Conservation (phyloP, 2,329 filamentous ascomycete species). For the Beauveria sp. region DNA sequence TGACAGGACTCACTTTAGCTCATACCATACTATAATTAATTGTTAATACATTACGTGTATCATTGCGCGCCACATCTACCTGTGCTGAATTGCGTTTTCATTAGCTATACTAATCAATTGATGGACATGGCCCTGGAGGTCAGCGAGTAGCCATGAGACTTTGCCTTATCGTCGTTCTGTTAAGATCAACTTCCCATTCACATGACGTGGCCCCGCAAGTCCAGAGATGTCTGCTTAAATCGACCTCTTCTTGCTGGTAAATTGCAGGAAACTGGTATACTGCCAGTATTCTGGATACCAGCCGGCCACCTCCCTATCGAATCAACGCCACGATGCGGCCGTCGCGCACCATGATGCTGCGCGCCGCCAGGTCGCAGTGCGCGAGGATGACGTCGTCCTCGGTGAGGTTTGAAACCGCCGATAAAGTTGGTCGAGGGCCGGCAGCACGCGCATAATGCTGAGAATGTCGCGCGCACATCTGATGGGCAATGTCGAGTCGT, state of each 20-base stretch:
- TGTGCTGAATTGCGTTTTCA: neutral
- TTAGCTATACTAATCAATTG: too few species aligned
- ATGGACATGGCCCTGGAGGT: too few species aligned
- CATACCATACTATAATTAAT: neutral
- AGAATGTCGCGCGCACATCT: neutral
- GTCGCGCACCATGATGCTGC: slow-evolving; percentile 32
- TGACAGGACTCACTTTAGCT: neutral
- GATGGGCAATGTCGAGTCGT: neutral
- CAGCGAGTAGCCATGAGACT: too few species aligned
- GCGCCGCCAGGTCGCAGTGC: slow-evolving; percentile 37
- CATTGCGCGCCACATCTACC: neutral
- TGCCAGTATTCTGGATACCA: slow-evolving; percentile 34
- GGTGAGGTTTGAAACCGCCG: slow-evolving; percentile 7
- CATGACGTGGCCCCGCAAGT: too few species aligned
- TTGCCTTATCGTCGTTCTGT: too few species aligned
- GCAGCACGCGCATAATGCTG: neutral
- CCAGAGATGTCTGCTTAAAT: neutral
- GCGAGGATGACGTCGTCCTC: slow-evolving; percentile 27
- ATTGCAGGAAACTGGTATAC: slow-evolving; percentile 18
- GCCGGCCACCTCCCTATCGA: slow-evolving; percentile 38
- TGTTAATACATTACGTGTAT: neutral
- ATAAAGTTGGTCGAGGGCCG: neutral
- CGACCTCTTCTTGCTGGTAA: too few species aligned
- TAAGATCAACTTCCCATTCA: too few species aligned
- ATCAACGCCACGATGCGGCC: slow-evolving; percentile 31